Percentiles rank a stretch among this genome's conserved stretches.
phyloP scores from a whole-genome alignment of 257 asterid species.

The Ballota nigra region DNA sequence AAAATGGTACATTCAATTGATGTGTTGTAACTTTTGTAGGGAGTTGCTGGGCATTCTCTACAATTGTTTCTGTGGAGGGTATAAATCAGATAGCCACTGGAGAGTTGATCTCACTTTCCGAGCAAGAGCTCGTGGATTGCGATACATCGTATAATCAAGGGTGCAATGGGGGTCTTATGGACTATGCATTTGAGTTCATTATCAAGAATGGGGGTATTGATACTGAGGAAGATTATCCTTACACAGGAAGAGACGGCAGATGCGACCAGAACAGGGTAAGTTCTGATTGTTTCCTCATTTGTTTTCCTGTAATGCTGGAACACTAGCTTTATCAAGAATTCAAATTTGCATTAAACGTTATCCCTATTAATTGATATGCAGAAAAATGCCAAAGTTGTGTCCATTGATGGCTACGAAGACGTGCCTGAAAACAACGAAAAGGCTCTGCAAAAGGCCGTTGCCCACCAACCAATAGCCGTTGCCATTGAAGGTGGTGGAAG shows the following conservation, averaged over 20 bases:
- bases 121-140: conserved; percentile 66
- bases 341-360: background rate
- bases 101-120: conserved; percentile 45
- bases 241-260: conserved; percentile 38
- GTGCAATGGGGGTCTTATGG: conserved; percentile 72
- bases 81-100: conserved; percentile 52
- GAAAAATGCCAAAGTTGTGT: conserved; percentile 69
- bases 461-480: conserved; percentile 55
- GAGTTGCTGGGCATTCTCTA: conserved; percentile 77
- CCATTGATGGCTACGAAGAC: conserved; percentile 60
- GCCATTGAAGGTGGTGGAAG: conserved; percentile 75
- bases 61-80: conserved; percentile 55
- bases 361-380: conserved; percentile 25
- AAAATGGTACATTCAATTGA: background rate
- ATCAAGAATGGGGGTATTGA: conserved; percentile 65
- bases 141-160: conserved; percentile 48
- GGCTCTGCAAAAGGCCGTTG: conserved; percentile 55
- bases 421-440: conserved; percentile 39
- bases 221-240: conserved; percentile 56
- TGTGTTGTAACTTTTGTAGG: conserved; percentile 28
- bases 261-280: conserved; percentile 51
- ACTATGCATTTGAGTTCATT: conserved; percentile 58
- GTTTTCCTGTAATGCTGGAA: background rate
- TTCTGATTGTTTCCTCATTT: background rate
- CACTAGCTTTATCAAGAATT: background rate